These are phyloP conservation scores for Daldinia sp. DNA, from an alignment of 2,329 filamentous ascomycete genomes.

Conservation along the genomic window DNA sequence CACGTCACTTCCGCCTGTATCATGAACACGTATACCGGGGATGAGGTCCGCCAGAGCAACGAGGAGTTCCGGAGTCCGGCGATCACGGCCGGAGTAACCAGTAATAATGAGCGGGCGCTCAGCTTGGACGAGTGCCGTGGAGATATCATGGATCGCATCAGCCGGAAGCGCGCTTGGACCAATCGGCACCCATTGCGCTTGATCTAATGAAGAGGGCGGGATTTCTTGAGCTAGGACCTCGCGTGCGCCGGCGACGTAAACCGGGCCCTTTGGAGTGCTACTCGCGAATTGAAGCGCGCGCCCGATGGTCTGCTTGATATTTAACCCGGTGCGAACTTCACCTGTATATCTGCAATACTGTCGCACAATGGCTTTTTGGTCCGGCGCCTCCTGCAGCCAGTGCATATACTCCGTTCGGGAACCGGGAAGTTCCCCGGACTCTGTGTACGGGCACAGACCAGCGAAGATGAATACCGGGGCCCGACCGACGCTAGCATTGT, in stretches of 20 bases:
- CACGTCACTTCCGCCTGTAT: slow-evolving; percentile 66
- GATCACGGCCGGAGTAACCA: slow-evolving; percentile 62
- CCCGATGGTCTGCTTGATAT: slow-evolving; percentile 81
- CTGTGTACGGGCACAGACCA: slow-evolving; percentile 77
- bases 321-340: slow-evolving; percentile 78
- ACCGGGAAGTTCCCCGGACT: slow-evolving; percentile 77
- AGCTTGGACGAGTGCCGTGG: slow-evolving; percentile 58
- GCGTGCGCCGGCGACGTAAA: slow-evolving; percentile 74
- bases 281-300: slow-evolving; percentile 78
- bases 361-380: slow-evolving; percentile 78
- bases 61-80: slow-evolving; percentile 57
- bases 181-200: slow-evolving; percentile 45
- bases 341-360: slow-evolving; percentile 80
- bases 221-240: slow-evolving; percentile 78
- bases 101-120: slow-evolving; percentile 62
- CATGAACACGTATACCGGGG: slow-evolving; percentile 62
- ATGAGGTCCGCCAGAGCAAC: slow-evolving; percentile 61
- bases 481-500: slow-evolving; percentile 78
- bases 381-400: slow-evolving; percentile 82
- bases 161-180: slow-evolving; percentile 48
- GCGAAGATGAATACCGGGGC: slow-evolving; percentile 80
- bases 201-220: slow-evolving; percentile 42
- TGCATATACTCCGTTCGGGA: slow-evolving; percentile 81
- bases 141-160: slow-evolving; percentile 58
- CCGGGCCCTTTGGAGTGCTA: slow-evolving; percentile 75